Evolutionary conservation across 768 basidiomycete species (phyloP).

Genomic region (Tricholoma saponaceum): DNA sequence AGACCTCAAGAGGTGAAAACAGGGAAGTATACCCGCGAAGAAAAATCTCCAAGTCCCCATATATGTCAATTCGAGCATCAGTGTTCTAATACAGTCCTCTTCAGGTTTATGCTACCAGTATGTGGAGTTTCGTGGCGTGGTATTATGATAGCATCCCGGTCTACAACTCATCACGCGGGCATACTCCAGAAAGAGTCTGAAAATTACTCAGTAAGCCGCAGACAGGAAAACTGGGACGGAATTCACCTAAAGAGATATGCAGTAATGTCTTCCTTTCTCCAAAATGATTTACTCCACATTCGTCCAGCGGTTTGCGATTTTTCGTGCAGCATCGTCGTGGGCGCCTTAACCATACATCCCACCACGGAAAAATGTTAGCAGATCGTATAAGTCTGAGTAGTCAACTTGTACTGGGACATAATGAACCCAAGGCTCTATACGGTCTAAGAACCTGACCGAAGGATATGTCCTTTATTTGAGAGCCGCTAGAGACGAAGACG

Average conservation of each 20-base stretch:
- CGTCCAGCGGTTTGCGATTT: constrained; percentile 16
- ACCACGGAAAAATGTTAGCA: constrained; percentile 62
- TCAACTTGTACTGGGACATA: constrained; percentile 58
- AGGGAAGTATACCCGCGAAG: too few relatives aligned
- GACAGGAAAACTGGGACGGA: background rate
- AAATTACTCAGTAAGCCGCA: background rate
- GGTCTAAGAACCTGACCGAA: constrained; percentile 16
- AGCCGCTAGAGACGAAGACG: background rate
- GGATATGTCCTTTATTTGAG: background rate
- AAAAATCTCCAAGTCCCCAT: too few relatives aligned
- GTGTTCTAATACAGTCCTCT: too few relatives aligned
- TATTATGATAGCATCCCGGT: constrained; percentile 37
- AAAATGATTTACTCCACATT: constrained; percentile 36
- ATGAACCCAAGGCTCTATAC: constrained; percentile 53
- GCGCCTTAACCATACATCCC: constrained; percentile 40
- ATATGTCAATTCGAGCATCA: too few relatives aligned
- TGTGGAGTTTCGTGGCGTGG: too few relatives aligned
- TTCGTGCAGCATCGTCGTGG: constrained; percentile 46
- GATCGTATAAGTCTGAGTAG: constrained; percentile 56
- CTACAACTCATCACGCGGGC: constrained; percentile 41
- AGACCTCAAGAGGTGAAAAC: too few relatives aligned
- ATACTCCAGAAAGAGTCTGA: constrained; percentile 46
- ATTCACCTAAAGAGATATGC: constrained; percentile 48
- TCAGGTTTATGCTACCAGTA: background rate
- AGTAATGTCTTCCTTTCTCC: constrained; percentile 51